Evolutionary conservation across 129 eudicot species (phyloP), one percentile per base, ranked within the genome.

Genomic region (Solidago caesia): DNA sequence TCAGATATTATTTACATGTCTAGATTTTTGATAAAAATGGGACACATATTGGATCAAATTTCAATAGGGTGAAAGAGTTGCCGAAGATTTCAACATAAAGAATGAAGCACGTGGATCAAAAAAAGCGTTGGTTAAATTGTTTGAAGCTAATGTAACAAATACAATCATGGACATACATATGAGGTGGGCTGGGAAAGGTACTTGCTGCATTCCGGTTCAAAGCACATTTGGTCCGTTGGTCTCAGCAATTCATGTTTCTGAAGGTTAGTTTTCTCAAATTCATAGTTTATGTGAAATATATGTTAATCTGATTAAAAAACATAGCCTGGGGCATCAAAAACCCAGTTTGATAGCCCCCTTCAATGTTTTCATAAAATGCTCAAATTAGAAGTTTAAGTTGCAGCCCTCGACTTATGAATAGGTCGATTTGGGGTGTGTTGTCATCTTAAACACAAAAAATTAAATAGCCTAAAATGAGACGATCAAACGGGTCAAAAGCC

Each of bases 161-260:
- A 74, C 85, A 7, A 71, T 84, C 58, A 72, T 89, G 59, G 89
- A 89, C 82, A 75, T 89, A 67, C 96, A 89, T 84, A 68, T 89
- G 74, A 62, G 69, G 71, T 88, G 93, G 93, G 93, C 93, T 5
- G 93, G 93, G 29, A 88, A 76, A 74, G 94, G 94, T 42, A 89
- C 96, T 52, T 89, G 96, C 64, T 89, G 96, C 85, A 86, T 89
- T 56, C 96, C 96, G 6, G 3, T 74, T 44, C 96, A 89, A 68
- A 89, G 96, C 82, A 89, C 96, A 47, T 89, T 66, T 64, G 96
- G 96, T 44, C 91, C 96, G 0, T 68, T 86, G 48, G 82, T 89
- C 62, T 89, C 96, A 11, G 96, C 91, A 51, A 86, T 89, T 64
- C 84, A 82, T 71, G 96, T 89, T 53, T 79, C 85, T 47, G 81